Evolutionary conservation across 345 rosid genomes (phyloP).

Genomic region (Gossypium stocksii): DNA sequence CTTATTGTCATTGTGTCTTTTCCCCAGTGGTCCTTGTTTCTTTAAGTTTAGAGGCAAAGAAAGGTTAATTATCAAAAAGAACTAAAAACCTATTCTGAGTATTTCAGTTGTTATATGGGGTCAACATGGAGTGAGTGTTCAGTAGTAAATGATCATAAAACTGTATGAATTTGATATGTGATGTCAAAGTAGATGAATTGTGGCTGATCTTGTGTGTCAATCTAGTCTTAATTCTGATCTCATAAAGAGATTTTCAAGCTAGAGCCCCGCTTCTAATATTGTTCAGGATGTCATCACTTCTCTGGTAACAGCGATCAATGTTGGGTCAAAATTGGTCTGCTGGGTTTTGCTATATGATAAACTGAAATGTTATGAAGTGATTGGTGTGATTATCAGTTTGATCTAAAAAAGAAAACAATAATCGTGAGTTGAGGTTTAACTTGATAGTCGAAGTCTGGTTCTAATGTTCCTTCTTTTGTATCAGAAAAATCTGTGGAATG

Average conservation of each 20-base stretch:
- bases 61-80: background rate
- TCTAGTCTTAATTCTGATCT: background rate
- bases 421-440: background rate
- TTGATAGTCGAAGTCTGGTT: background rate
- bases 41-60: background rate
- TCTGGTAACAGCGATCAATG: background rate
- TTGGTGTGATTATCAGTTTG: background rate
- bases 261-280: background rate
- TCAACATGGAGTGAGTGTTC: background rate
- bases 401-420: background rate
- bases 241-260: background rate
- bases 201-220: background rate
- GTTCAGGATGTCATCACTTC: background rate
- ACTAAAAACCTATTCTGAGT: background rate
- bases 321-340: background rate
- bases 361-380: background rate
- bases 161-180: constrained; percentile 2
- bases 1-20: background rate
- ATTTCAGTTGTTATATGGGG: background rate
- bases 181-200: background rate
- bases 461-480: constrained; percentile 16
- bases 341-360: background rate
- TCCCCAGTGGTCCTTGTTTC: background rate
- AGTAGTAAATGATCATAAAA: background rate
- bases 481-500: constrained; percentile 81